Percentiles rank a stretch among this genome's conserved stretches.
Evolutionary conservation across 306 rosid species (phyloP).

Genomic region (Lathyrus aphaca): DNA sequence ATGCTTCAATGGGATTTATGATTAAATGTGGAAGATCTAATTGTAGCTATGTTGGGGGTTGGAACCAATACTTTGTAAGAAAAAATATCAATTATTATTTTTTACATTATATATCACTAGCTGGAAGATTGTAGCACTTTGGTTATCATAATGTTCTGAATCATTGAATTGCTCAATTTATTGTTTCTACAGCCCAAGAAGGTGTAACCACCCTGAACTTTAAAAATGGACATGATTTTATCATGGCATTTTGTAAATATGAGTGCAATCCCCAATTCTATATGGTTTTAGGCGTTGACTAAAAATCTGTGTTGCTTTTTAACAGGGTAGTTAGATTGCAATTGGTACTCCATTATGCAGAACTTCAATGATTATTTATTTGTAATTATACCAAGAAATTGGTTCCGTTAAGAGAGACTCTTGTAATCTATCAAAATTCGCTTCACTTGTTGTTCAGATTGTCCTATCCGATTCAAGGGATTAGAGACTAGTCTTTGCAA

Average conservation of each 20-base stretch:
- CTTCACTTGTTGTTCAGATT: neutral
- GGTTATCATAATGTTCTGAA: slow-evolving; percentile 32
- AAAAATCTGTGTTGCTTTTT: no score
- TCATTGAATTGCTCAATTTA: slow-evolving; percentile 31
- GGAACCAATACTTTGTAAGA: slow-evolving; percentile 54
- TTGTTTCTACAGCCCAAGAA: slow-evolving; percentile 30
- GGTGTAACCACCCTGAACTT: slow-evolving; percentile 22
- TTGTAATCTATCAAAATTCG: slow-evolving; percentile 6
- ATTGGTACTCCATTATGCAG: slow-evolving; percentile 15
- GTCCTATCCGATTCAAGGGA: no score
- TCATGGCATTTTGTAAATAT: slow-evolving; percentile 30
- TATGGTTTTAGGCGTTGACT: no score
- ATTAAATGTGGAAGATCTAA: slow-evolving; percentile 45
- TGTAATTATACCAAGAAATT: neutral
- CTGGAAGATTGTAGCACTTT: slow-evolving; percentile 43
- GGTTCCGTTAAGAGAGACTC: neutral
- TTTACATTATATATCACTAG: slow-evolving; percentile 36
- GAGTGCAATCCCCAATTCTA: slow-evolving; percentile 23
- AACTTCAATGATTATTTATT: slow-evolving; percentile 4
- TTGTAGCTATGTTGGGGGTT: slow-evolving; percentile 53
- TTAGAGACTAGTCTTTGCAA: neutral
- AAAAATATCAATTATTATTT: slow-evolving; percentile 33
- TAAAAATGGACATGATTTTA: slow-evolving; percentile 27
- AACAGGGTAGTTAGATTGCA: neutral
- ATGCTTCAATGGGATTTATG: slow-evolving; percentile 44